Conservation (phyloP, 169 alveolate genomes). For the Cryptosporidium parvum region DNA sequence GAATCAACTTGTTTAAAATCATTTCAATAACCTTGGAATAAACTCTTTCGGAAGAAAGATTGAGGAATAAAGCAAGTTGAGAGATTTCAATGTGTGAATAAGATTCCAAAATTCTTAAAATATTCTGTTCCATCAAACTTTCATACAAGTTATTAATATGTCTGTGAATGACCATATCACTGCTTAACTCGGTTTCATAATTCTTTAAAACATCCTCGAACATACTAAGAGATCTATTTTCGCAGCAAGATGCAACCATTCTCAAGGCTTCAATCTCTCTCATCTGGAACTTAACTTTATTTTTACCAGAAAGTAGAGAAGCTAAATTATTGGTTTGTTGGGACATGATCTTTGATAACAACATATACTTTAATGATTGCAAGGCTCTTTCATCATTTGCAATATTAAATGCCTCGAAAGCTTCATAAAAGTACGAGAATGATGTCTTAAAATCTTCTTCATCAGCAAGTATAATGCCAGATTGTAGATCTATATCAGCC, state of each 20-base stretch:
- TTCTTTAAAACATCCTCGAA: slow-evolving; percentile 88
- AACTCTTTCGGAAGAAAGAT: slow-evolving; percentile 86
- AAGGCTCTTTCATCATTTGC: slow-evolving; percentile 87
- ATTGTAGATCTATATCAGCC: slow-evolving; percentile 95
- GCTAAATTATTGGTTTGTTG: slow-evolving; percentile 85
- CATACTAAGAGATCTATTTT: slow-evolving; percentile 88
- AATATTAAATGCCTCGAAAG: slow-evolving; percentile 94
- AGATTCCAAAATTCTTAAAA: slow-evolving; percentile 90
- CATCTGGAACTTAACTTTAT: slow-evolving; percentile 88
- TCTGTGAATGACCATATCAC: slow-evolving; percentile 87
- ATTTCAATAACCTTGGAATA: slow-evolving; percentile 90
- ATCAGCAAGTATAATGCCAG: slow-evolving; percentile 85
- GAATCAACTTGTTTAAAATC: slow-evolving; percentile 93
- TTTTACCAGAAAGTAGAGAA: slow-evolving; percentile 84
- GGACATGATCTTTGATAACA: slow-evolving; percentile 92
- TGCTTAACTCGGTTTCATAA: slow-evolving; percentile 84
- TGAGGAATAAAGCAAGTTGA: slow-evolving; percentile 87
- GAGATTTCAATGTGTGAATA: slow-evolving; percentile 91
- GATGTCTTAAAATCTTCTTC: slow-evolving; percentile 93
- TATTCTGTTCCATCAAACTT: slow-evolving; percentile 89
- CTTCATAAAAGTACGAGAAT: slow-evolving; percentile 96
- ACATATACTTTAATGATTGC: slow-evolving; percentile 89
- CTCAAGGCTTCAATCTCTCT: slow-evolving; percentile 90
- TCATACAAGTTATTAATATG: slow-evolving; percentile 89
- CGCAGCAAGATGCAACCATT: slow-evolving; percentile 89